Evolutionary conservation across 768 basidiomycete species (phyloP).

Genomic region (Astraeus odoratus): DNA sequence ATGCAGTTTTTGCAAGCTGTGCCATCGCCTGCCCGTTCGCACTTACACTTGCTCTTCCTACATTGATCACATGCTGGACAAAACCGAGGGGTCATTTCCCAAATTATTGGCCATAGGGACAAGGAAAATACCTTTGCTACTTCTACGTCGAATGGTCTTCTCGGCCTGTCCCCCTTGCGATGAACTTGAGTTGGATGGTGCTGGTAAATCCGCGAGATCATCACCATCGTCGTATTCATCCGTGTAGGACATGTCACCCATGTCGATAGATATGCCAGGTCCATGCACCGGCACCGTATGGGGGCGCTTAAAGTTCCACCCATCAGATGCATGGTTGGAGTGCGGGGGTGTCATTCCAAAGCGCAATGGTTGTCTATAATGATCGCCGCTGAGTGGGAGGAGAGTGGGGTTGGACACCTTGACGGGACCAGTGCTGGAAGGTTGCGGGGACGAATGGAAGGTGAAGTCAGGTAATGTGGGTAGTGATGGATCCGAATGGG

Average conservation of each 20-base stretch:
- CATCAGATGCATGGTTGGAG: conserved; percentile 7
- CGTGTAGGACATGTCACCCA: conserved; percentile 37
- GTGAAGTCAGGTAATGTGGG: conserved; percentile 17
- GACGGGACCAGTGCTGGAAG: neutral
- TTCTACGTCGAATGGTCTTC: conserved; percentile 59
- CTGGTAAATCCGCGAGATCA: conserved; percentile 44
- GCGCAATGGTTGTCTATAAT: conserved; percentile 13
- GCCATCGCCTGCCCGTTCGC: conserved; percentile 55
- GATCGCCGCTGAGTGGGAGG: neutral
- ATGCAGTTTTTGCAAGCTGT: conserved; percentile 74
- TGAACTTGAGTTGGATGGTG: conserved; percentile 16
- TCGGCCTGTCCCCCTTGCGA: conserved; percentile 25
- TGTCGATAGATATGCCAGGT: conserved; percentile 16
- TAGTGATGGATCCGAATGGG: conserved; percentile 16
- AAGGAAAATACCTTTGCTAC: conserved; percentile 57
- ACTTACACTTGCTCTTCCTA: conserved; percentile 86
- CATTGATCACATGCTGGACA: conserved; percentile 77
- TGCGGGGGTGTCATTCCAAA: conserved; percentile 22
- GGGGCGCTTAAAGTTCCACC: conserved; percentile 19
- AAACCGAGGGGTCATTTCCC: neutral
- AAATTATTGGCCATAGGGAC: neutral
- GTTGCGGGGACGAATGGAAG: conserved; percentile 17
- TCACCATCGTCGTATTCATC: conserved; percentile 61
- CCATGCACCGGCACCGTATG: conserved; percentile 6
- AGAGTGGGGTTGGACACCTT: neutral